A percentile compares a stretch with the other conserved stretches of the same genome.
phyloP scores from a whole-genome alignment of 768 basidiomycete genomes.

The Boletus patriciae region DNA sequence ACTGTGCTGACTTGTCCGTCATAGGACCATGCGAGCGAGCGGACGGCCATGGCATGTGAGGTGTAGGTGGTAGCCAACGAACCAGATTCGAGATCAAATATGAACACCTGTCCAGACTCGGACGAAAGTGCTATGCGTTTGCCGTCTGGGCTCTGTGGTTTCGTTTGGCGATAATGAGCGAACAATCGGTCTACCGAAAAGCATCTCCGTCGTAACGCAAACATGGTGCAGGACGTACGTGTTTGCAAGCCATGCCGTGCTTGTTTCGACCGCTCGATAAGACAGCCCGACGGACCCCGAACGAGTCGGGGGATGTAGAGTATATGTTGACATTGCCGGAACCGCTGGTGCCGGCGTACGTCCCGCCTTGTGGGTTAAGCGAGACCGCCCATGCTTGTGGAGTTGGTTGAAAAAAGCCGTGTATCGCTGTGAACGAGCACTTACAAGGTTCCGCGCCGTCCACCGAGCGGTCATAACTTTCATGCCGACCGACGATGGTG shows the following conservation, averaged over 20 bases:
- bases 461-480: slow-evolving; percentile 66
- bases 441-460: slow-evolving; percentile 66
- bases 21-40: slow-evolving; percentile 84
- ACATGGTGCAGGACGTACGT: slow-evolving; percentile 47
- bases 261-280: slow-evolving; percentile 69
- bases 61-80: slow-evolving; percentile 69
- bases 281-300: slow-evolving; percentile 60
- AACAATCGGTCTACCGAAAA: neutral
- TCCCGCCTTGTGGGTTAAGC: slow-evolving; percentile 68
- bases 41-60: slow-evolving; percentile 88
- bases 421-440: slow-evolving; percentile 26
- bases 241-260: slow-evolving; percentile 72
- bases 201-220: slow-evolving; percentile 1
- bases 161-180: slow-evolving; percentile 1
- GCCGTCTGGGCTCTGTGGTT: slow-evolving; percentile 81
- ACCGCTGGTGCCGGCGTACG: slow-evolving; percentile 71
- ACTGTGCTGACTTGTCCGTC: slow-evolving; percentile 71
- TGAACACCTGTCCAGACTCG: slow-evolving; percentile 84
- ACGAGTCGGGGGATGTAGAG: slow-evolving; percentile 65
- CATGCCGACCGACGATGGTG: slow-evolving; percentile 59
- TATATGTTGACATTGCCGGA: slow-evolving; percentile 72
- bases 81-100: slow-evolving; percentile 76
- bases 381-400: slow-evolving; percentile 79
- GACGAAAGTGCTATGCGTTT: slow-evolving; percentile 76
- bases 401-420: neutral